phyloP scores from a whole-genome alignment of 2,329 filamentous ascomycete genomes.

The Alternaria atra region DNA sequence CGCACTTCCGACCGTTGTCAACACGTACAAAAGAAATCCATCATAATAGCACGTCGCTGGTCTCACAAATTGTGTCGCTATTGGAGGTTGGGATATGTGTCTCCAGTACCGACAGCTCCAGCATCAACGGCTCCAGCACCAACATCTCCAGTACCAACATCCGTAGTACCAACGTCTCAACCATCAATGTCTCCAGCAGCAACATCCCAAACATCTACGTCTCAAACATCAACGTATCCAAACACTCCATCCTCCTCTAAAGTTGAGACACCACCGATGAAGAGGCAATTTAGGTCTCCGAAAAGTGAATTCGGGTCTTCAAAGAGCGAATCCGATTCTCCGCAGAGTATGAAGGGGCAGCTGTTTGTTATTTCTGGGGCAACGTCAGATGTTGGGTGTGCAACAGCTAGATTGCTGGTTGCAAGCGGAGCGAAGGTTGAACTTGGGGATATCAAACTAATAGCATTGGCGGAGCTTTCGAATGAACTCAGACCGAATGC shows the following conservation, averaged over 20 bases:
- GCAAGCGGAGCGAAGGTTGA: conserved; percentile 10
- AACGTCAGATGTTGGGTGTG: conserved; percentile 23
- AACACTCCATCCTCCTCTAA: not conserved
- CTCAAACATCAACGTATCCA: not conserved
- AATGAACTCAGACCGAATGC: conserved; percentile 16
- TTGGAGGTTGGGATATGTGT: not conserved
- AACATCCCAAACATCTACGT: not conserved
- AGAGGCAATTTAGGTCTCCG: not conserved
- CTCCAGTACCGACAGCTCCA: not conserved
- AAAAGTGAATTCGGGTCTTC: not conserved
- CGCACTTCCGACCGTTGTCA: not conserved
- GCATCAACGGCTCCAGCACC: not conserved
- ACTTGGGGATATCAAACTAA: conserved; percentile 15
- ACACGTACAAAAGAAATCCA: not conserved
- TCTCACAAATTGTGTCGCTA: not conserved
- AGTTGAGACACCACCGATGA: not conserved
- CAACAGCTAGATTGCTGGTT: conserved; percentile 13
- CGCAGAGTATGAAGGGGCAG: conserved; percentile 3
- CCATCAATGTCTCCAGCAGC: not conserved
- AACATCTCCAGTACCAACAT: not conserved
- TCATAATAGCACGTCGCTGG: not conserved
- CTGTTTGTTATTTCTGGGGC: conserved; percentile 23
- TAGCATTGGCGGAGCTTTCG: conserved; percentile 24
- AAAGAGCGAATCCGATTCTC: not conserved
- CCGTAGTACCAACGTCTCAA: not conserved